phyloP scores from a whole-genome alignment of 192 early-diverging fungal species.

The Rhizoclosmatium globosum region DNA sequence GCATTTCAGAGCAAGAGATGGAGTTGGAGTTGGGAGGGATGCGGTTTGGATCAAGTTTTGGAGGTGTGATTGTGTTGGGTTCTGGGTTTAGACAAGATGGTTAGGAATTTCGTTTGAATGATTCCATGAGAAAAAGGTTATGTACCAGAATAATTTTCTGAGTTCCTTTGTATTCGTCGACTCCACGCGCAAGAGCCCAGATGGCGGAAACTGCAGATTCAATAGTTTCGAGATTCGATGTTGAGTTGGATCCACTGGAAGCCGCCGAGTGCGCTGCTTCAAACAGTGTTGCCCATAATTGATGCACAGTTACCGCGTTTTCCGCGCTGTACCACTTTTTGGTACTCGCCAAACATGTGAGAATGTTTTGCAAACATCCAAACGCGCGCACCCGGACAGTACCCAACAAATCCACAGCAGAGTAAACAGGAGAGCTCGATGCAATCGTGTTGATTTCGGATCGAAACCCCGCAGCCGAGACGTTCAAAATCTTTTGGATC shows the following conservation, averaged over 20 bases:
- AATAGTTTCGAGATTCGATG: not conserved
- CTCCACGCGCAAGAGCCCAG: constrained; percentile 79
- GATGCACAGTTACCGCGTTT: constrained; percentile 9
- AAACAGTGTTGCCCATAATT: constrained; percentile 38
- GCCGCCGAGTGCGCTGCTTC: constrained; percentile 53
- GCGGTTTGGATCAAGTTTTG: constrained; percentile 54
- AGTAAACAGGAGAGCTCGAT: not conserved
- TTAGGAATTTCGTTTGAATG: constrained; percentile 47
- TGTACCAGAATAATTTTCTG: constrained; percentile 2
- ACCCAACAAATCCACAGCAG: constrained; percentile 7
- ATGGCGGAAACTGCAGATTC: constrained; percentile 77
- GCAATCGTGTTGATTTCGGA: not conserved
- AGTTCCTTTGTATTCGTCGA: constrained; percentile 54
- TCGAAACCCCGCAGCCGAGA: not conserved
- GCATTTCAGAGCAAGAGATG: constrained; percentile 64
- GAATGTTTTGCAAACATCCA: constrained; percentile 45
- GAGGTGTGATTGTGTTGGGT: constrained; percentile 51
- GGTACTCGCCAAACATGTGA: constrained; percentile 25
- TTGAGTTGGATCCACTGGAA: constrained; percentile 52
- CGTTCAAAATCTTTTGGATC: not conserved
- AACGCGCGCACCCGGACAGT: constrained; percentile 37
- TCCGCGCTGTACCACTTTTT: constrained; percentile 29
- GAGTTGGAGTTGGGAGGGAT: constrained; percentile 36
- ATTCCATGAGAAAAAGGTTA: constrained; percentile 2
- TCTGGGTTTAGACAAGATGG: constrained; percentile 15